Evolutionary conservation across 805 yeast genomes (phyloP).

Genomic region (Wickerhamiella domercqiae): DNA sequence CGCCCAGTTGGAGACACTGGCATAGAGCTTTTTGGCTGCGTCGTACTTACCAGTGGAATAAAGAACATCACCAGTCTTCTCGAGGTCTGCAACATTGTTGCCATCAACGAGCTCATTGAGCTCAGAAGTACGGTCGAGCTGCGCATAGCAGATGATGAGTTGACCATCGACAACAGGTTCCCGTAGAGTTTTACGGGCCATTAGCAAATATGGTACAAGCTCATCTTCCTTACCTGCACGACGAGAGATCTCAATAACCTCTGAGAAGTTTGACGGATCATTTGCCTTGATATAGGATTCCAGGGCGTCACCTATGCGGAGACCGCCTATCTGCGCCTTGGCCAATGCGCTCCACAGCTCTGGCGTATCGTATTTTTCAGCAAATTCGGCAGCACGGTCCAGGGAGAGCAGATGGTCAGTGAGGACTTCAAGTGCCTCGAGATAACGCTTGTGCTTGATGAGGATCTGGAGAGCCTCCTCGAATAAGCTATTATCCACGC

Average conservation of each 20-base stretch:
- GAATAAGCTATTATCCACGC: conserved; percentile 71
- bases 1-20: conserved; percentile 82
- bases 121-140: conserved; percentile 56
- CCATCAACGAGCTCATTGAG: conserved; percentile 73
- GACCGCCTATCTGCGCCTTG: conserved; percentile 87
- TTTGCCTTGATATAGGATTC: conserved; percentile 82
- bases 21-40: conserved; percentile 80
- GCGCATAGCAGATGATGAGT: conserved; percentile 73
- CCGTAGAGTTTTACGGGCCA: conserved; percentile 84
- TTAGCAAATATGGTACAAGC: conserved; percentile 64
- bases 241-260: conserved; percentile 87
- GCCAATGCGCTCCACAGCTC: conserved; percentile 93
- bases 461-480: conserved; percentile 94
- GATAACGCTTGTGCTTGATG: conserved; percentile 61
- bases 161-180: conserved; percentile 92
- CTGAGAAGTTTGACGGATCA: conserved; percentile 78
- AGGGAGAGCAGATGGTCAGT: conserved; percentile 87
- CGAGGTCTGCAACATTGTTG: conserved; percentile 85
- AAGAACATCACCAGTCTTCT: conserved; percentile 80
- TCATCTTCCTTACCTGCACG: conserved; percentile 96
- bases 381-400: conserved; percentile 87
- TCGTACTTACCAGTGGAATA: conserved; percentile 68
- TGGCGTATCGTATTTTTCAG: conserved; percentile 72
- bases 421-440: conserved; percentile 75
- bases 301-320: conserved; percentile 82